Percentiles rank a stretch among this genome's conserved stretches.
These are phyloP conservation scores for Hericium rajendrae DNA, from an alignment of 768 basidiomycete species.

Conservation along the genomic window DNA sequence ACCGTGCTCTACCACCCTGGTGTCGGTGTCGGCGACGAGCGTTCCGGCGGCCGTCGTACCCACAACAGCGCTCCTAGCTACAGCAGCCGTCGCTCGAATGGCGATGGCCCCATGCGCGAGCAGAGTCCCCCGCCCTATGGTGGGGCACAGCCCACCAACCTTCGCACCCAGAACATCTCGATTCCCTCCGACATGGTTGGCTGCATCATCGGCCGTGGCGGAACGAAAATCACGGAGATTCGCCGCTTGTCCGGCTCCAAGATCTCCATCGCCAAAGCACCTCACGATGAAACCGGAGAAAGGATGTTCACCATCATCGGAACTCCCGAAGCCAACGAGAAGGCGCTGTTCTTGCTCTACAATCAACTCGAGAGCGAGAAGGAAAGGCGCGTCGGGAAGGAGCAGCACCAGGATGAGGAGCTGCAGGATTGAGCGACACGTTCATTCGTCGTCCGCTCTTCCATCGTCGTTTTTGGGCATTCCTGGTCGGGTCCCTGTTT, in stretches of 20 bases:
- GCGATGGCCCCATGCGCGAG: slow-evolving; percentile 41
- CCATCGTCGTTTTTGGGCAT: slow-evolving; percentile 5
- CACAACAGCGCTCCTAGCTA: slow-evolving; percentile 43
- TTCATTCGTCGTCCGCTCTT: slow-evolving; percentile 4
- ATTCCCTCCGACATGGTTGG: slow-evolving; percentile 99
- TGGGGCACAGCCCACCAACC: slow-evolving; percentile 47
- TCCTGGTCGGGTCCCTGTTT: slow-evolving; percentile 6
- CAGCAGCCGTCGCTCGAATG: slow-evolving; percentile 54
- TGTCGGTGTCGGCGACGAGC: slow-evolving; percentile 60
- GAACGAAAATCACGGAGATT: slow-evolving; percentile 98
- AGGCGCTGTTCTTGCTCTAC: slow-evolving; percentile 94
- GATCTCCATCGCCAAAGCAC: slow-evolving; percentile 97
- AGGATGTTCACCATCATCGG: slow-evolving; percentile 99
- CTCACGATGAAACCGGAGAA: slow-evolving; percentile 99
- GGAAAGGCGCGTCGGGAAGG: slow-evolving; percentile 82
- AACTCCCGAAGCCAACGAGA: slow-evolving; percentile 93
- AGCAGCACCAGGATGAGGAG: slow-evolving; percentile 62
- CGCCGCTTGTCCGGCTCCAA: slow-evolving; percentile 95
- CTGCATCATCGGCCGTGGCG: slow-evolving; percentile 91
- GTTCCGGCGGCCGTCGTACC: slow-evolving; percentile 41
- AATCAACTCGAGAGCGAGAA: slow-evolving; percentile 96
- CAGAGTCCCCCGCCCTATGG: slow-evolving; percentile 44
- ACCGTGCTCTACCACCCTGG: slow-evolving; percentile 96
- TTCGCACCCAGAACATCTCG: slow-evolving; percentile 98
- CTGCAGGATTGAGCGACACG: slow-evolving; percentile 16